Evolutionary conservation across 768 basidiomycete species (phyloP).

Genomic region (Tylopilus balloui): DNA sequence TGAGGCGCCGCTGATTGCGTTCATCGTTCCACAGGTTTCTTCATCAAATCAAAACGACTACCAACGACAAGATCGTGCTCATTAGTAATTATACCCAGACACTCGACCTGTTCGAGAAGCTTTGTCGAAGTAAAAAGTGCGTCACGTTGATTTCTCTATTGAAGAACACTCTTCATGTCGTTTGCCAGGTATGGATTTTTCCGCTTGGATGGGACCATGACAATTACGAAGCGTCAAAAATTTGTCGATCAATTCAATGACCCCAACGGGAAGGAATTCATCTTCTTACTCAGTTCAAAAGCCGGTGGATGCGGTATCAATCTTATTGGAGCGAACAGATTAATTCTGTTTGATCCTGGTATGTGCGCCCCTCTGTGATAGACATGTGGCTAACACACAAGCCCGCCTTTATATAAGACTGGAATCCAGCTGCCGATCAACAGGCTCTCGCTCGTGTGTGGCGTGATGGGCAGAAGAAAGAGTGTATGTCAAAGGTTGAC

Average conservation of each 20-base stretch:
- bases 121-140: constrained; percentile 82
- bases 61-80: constrained; percentile 91
- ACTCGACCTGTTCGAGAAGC: constrained; percentile 85
- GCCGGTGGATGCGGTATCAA: constrained; percentile 97
- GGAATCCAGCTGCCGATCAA: constrained; percentile 98
- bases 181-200: constrained; percentile 78
- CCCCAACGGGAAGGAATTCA: constrained; percentile 88
- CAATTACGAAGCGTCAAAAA: constrained; percentile 87
- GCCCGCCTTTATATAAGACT: constrained; percentile 57
- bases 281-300: constrained; percentile 92
- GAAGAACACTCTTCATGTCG: neutral
- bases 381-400: neutral
- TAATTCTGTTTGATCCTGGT: constrained; percentile 96
- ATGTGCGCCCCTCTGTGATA: constrained; percentile 11
- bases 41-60: constrained; percentile 73
- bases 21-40: constrained; percentile 57
- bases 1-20: neutral
- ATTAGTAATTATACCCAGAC: constrained; percentile 98
- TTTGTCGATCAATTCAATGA: constrained; percentile 96
- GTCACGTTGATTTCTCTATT: constrained; percentile 10
- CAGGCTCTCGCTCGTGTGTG: constrained; percentile 98
- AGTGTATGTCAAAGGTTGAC: constrained; percentile 57
- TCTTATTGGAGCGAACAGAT: constrained; percentile 89
- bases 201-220: constrained; percentile 93
- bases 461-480: constrained; percentile 99